phyloP scores from a whole-genome alignment of 106 monocot genomes.

The Dendrobium officinale region DNA sequence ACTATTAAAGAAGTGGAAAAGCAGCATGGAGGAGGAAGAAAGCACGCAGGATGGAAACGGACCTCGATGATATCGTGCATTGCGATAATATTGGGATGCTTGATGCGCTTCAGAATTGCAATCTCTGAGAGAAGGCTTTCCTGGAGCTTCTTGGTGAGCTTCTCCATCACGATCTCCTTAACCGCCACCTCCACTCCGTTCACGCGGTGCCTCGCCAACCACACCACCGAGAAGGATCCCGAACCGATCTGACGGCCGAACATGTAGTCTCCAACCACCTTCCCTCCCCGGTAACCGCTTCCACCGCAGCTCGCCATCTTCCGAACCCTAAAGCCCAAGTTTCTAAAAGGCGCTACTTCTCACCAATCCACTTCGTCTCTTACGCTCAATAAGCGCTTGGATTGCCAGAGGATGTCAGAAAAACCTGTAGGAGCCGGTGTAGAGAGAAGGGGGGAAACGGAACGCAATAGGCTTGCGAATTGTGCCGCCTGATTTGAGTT shows the following conservation, averaged over 20 bases:
- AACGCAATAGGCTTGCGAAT: neutral
- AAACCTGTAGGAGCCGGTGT: neutral
- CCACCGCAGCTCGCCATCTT: slow-evolving; percentile 13
- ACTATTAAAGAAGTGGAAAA: neutral
- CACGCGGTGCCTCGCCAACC: slow-evolving; percentile 66
- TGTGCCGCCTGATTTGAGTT: no score
- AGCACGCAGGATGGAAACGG: neutral
- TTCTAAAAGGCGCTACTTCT: neutral
- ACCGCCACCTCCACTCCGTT: slow-evolving; percentile 70
- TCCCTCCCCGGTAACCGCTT: slow-evolving; percentile 22
- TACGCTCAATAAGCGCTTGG: neutral
- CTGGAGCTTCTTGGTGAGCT: slow-evolving; percentile 74
- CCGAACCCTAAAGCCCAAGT: slow-evolving; percentile 9
- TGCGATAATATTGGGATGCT: slow-evolving; percentile 74
- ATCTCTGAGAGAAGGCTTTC: slow-evolving; percentile 90
- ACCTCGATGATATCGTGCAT: slow-evolving; percentile 82
- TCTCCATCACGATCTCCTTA: slow-evolving; percentile 84
- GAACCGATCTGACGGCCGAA: slow-evolving; percentile 76
- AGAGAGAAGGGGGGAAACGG: neutral
- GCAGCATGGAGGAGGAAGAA: neutral
- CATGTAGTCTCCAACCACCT: slow-evolving; percentile 81
- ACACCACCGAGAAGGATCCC: slow-evolving; percentile 87
- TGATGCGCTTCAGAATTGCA: slow-evolving; percentile 56
- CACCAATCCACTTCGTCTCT: neutral
- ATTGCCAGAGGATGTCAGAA: neutral